A percentile compares a stretch with the other conserved stretches of the same genome.
Conservation (phyloP, 352 stramenopile genomes). For the Albugo laibachii region DNA sequence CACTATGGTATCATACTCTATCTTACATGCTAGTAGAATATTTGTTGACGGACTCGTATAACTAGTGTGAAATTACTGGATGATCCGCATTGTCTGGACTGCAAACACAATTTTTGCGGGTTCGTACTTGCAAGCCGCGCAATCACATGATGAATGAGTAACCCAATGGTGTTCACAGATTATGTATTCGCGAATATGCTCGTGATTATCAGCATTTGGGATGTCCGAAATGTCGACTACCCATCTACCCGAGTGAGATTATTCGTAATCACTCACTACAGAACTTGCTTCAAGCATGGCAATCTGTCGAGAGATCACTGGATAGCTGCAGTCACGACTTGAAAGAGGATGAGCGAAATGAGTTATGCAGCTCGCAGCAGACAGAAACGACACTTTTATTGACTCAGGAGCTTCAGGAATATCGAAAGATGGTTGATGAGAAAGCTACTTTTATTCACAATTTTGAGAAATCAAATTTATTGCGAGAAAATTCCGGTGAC, state of each 20-base stretch:
- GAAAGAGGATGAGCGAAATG: background rate
- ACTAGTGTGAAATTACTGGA: background rate
- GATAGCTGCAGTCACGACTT: background rate
- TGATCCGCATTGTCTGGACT: conserved; percentile 70
- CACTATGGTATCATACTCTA: conserved; percentile 33
- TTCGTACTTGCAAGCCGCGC: background rate
- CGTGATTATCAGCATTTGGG: conserved; percentile 26
- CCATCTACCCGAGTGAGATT: conserved; percentile 53
- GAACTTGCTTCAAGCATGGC: conserved; percentile 63
- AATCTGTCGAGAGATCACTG: conserved; percentile 43
- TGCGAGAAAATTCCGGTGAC: no score
- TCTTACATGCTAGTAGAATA: background rate
- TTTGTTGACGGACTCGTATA: background rate
- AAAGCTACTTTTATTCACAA: background rate
- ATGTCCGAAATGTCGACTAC: conserved; percentile 52
- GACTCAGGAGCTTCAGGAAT: background rate
- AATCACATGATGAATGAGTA: background rate
- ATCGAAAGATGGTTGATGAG: background rate
- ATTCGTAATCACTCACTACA: conserved; percentile 74
- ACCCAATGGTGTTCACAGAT: background rate
- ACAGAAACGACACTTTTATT: background rate
- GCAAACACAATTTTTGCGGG: conserved; percentile 74
- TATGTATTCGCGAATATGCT: conserved; percentile 47
- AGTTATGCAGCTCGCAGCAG: background rate
- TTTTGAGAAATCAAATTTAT: no score